Conservation (phyloP, 306 rosid genomes). For the Acacia acuminata region DNA sequence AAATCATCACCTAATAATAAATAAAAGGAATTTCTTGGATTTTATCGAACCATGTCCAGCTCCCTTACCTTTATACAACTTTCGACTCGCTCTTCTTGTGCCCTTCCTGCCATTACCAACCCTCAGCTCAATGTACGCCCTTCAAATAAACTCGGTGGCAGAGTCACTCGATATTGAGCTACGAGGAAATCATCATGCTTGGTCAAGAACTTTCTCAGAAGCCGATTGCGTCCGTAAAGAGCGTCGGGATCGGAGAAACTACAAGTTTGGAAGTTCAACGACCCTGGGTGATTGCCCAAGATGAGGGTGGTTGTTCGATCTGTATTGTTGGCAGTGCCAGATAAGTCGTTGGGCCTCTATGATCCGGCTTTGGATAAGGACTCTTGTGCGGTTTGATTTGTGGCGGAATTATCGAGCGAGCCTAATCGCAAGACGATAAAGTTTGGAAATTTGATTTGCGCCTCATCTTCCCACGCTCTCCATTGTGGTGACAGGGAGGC, state of each 20-base stretch:
- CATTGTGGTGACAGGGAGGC: too few relatives aligned
- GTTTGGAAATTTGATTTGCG: not conserved
- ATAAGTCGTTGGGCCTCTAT: too few relatives aligned
- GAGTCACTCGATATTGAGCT: constrained; percentile 39
- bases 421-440: constrained; percentile 82
- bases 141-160: constrained; percentile 25
- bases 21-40: not conserved
- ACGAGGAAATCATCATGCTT: constrained; percentile 29
- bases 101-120: constrained; percentile 39
- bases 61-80: constrained; percentile 50
- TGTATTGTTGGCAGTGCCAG: too few relatives aligned
- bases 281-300: too few relatives aligned
- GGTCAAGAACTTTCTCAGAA: constrained; percentile 56
- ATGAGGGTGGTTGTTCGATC: too few relatives aligned
- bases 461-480: too few relatives aligned
- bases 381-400: constrained; percentile 94
- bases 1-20: not conserved
- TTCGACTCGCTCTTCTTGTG: constrained; percentile 26
- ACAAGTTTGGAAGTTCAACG: too few relatives aligned
- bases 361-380: constrained; percentile 93
- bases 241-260: constrained; percentile 55
- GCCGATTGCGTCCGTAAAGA: constrained; percentile 56
- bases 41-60: constrained; percentile 53
- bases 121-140: constrained; percentile 58
- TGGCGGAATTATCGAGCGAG: constrained; percentile 85